These are phyloP conservation scores for Didymella sp. DNA, from an alignment of 2,329 filamentous ascomycete species.

Conservation along the genomic window DNA sequence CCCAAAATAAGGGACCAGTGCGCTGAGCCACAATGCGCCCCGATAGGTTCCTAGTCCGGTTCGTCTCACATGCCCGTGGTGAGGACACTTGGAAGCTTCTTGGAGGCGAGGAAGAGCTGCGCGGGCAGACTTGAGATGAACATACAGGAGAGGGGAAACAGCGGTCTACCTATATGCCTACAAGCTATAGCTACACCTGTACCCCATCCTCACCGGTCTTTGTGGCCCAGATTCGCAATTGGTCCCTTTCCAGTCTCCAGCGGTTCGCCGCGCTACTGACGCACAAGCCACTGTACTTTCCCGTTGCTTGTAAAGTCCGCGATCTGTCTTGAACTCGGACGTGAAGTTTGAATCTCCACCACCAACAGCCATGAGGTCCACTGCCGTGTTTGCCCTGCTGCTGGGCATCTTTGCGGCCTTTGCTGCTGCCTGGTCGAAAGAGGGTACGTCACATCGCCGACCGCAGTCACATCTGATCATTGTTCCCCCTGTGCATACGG, in stretches of 20 bases:
- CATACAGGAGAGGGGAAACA: neutral
- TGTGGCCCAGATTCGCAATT: constrained; percentile 10
- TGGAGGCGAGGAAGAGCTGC: neutral
- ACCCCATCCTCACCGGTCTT: constrained; percentile 11
- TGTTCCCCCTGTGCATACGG: constrained; percentile 6
- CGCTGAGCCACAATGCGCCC: constrained; percentile 17
- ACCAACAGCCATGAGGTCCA: constrained; percentile 70
- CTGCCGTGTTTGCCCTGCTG: constrained; percentile 68
- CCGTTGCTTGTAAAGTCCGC: constrained; percentile 32
- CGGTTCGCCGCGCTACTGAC: constrained; percentile 33
- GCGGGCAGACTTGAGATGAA: neutral
- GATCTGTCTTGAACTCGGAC: constrained; percentile 25
- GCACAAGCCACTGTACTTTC: constrained; percentile 42
- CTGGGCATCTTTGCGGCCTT: constrained; percentile 72
- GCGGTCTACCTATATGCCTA: constrained; percentile 15
- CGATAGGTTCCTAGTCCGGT: constrained; percentile 9
- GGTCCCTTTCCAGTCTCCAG: constrained; percentile 36
- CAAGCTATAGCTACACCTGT: constrained; percentile 10
- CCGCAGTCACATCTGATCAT: constrained; percentile 3
- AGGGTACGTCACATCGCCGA: constrained; percentile 64
- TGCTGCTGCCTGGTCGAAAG: constrained; percentile 84
- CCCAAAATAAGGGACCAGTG: constrained; percentile 11
- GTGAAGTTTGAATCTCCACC: constrained; percentile 13
- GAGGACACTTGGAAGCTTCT: constrained; percentile 10
- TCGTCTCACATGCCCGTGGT: constrained; percentile 6